Percentiles rank a stretch among this genome's conserved stretches.
These are phyloP conservation scores for Hortiboletus flavorubellus DNA, from an alignment of 768 basidiomycete genomes.

Conservation along the genomic window DNA sequence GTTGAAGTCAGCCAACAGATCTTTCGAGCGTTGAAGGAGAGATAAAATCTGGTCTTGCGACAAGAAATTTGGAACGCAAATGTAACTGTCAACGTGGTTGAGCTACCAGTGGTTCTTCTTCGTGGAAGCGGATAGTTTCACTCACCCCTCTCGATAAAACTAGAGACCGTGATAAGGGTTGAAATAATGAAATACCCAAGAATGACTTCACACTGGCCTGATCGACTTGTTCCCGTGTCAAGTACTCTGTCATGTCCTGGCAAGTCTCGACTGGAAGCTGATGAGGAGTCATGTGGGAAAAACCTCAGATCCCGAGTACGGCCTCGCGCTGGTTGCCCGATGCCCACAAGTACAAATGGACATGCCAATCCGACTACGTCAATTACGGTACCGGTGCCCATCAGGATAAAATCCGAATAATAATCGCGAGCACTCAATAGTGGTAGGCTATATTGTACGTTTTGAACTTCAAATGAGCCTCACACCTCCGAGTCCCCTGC, in stretches of 20 bases:
- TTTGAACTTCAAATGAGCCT: not conserved
- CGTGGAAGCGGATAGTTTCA: not conserved
- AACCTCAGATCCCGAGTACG: not conserved
- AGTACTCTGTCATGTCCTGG: conserved; percentile 35
- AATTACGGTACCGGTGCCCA: not conserved
- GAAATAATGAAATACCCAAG: not conserved
- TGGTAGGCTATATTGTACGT: conserved; percentile 4
- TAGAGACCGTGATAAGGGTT: conserved; percentile 18
- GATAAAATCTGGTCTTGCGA: conserved; percentile 49
- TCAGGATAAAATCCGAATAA: not conserved
- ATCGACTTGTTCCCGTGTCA: conserved; percentile 55
- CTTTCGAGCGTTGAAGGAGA: conserved; percentile 67
- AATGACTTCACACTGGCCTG: conserved; percentile 38
- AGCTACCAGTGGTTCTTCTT: not conserved
- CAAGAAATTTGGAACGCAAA: conserved; percentile 75
- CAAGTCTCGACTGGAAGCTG: not conserved
- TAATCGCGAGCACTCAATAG: not conserved
- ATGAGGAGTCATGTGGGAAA: not conserved
- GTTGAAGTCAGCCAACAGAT: conserved; percentile 76
- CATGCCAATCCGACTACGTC: not conserved
- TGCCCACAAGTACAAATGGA: too few species aligned
- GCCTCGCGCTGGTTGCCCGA: too few species aligned
- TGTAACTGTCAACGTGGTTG: conserved; percentile 52
- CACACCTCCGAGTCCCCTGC: conserved; percentile 27
- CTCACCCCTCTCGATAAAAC: conserved; percentile 62